Base-by-base conservation (phyloP, 2,329 filamentous ascomycete genomes). In the Fusarium sp. region DNA sequence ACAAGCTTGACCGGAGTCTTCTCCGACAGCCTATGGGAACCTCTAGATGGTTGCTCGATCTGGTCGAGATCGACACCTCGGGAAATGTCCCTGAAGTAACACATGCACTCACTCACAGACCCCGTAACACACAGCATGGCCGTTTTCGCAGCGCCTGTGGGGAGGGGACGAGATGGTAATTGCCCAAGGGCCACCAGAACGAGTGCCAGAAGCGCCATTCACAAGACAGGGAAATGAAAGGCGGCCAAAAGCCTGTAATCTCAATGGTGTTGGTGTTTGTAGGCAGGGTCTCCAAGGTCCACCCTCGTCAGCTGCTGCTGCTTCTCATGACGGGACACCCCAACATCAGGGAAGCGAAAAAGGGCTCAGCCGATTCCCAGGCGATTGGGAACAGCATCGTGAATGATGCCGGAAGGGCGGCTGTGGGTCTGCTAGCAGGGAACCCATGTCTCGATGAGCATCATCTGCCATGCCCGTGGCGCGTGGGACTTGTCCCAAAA, bases 331-430 rank as follows among this genome's bases (percentile, higher is more conserved):
- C 52, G 69, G 56, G 50, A 54, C 52, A 62, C 64, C 62, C 64
- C 47, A 69, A 65, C 69, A 34, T 34, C 27, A 50, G 38, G 63
- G 42, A 60, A 52, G 34, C 18, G 38, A 64, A 69, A 50, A 27
- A 50, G 45, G 45, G 64, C 61, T 52, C 70, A 67, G 75, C 70
- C 65, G 66, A 76, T 72, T 72, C 66, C 76, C 74, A 78, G 67
- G 65, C 67, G 72, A 74, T 71, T 74, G 74, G 76, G 70, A 75
- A 77, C 72, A 70, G 61, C 29, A 71, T 70, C 64, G 69, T 70
- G 63, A 66, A 75, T 59, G 66, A 64, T 64, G 69, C 67, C 52
- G 64, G 65, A 67, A 67, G 45, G 57, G 50, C 67, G 69, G 72
- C 66, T 73, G 64, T 50, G 64, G 60, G 37, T 45, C 57, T 59